Evolutionary conservation across 768 basidiomycete genomes (phyloP), one percentile per base, ranked within the genome.

Genomic region (Russula abietina): DNA sequence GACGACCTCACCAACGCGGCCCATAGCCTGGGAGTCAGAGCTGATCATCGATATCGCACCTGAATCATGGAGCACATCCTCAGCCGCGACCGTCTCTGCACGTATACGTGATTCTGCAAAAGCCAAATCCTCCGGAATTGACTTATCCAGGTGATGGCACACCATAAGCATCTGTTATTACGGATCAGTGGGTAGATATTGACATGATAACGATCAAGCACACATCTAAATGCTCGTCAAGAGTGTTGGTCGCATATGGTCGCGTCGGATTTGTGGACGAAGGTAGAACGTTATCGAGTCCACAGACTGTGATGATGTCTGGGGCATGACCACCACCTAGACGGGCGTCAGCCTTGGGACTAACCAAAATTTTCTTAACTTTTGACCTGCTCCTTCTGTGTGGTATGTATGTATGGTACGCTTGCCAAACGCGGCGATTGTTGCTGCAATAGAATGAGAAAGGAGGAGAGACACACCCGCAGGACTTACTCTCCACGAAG

Each of bases 31-130:
- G 2, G 93, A 89, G 72, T 99, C 97, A 2, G 91, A 93, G 67
- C 88, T 91, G 67, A 98, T 95, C 86, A 98, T 98, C 3, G 93
- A 89, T 48, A 99, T 97, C 2, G 97, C 94, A 3, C 97, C 97
- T 1, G 74, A 82, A 70, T 96, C 94, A 46, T 96, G 93, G 33
- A 97, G 76, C 19, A 98, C 89, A 71, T 99, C 97, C 73, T 99
- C 97, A 1, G 97, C 97, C 0, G 97, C 97, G 49, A 98, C 88
- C 0, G 97, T 99, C 76, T 98, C 96, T 0, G 85, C 93, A 39
- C 97, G 85, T 69, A 99, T 98, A 39, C 97, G 89, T 9, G 96
- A 98, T 67, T 98, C 95, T 4, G 97, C 96, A 69, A 99, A 99
- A 1, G 89, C 84, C 46, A 98, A 80, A 68, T 99, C 97, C 76